Conservation (phyloP, 2,329 filamentous ascomycete genomes). For the Malbranchea cinnamomea region DNA sequence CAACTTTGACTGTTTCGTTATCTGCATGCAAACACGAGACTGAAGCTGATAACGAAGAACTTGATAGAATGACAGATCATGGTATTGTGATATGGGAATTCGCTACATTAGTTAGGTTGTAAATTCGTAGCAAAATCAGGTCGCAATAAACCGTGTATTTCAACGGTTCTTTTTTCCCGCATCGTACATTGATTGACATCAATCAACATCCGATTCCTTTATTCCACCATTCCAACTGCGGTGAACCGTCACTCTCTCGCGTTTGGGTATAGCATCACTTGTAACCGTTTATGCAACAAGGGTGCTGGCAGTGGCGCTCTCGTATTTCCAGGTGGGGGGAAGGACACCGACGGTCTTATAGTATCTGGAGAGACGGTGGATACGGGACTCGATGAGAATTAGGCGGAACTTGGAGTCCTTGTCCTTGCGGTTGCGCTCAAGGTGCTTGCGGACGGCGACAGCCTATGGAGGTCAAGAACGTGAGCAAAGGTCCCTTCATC, state of each 20-base stretch:
- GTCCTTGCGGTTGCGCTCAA: constrained; percentile 99
- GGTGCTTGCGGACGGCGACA: constrained; percentile 98
- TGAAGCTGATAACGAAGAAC: too few relatives aligned
- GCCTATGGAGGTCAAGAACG: constrained; percentile 40
- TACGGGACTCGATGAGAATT: constrained; percentile 99
- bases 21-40: too few relatives aligned
- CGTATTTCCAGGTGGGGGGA: constrained; percentile 96
- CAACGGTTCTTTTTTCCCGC: too few relatives aligned
- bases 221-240: constrained; percentile 9
- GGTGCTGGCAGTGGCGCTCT: constrained; percentile 90
- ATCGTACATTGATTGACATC: too few relatives aligned
- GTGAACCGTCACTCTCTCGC: constrained; percentile 2
- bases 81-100: too few relatives aligned
- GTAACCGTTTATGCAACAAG: constrained; percentile 61
- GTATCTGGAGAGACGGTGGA: constrained; percentile 98
- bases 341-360: constrained; percentile 88
- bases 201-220: constrained; percentile 1
- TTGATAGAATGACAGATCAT: too few relatives aligned
- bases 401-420: constrained; percentile 99
- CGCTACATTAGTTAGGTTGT: too few relatives aligned
- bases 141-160: too few relatives aligned
- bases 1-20: too few relatives aligned
- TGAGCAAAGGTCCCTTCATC: constrained; percentile 1
- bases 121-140: too few relatives aligned
- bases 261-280: not conserved